Evolutionary conservation across 2,329 filamentous ascomycete species (phyloP).

Genomic region (Emergomyces africanus): DNA sequence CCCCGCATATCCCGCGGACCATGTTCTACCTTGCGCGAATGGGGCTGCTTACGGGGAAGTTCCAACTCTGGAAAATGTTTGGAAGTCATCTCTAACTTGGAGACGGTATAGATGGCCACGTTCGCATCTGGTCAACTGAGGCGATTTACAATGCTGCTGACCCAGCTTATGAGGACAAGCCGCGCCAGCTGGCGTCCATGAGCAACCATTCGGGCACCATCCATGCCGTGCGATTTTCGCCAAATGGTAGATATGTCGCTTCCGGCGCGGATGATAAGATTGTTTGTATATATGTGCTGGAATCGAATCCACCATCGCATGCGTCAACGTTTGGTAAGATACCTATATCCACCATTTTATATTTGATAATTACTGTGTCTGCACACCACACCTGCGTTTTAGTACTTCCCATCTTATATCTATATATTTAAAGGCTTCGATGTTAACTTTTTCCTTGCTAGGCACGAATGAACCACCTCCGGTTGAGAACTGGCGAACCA

Average conservation of each 20-base stretch:
- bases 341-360: too few relatives aligned
- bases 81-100: constrained; percentile 11
- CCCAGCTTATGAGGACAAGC: constrained; percentile 55
- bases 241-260: constrained; percentile 87
- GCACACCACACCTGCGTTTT: background rate
- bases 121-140: constrained; percentile 95
- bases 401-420: background rate
- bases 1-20: background rate
- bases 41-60: background rate
- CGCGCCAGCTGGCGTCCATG: constrained; percentile 92
- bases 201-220: constrained; percentile 98
- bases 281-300: constrained; percentile 90
- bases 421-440: background rate
- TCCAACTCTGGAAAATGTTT: background rate
- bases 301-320: constrained; percentile 65
- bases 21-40: background rate
- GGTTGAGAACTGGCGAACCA: constrained; percentile 96
- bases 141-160: constrained; percentile 74
- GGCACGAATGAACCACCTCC: constrained; percentile 80
- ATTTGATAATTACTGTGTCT: background rate
- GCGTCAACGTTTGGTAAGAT: constrained; percentile 63
- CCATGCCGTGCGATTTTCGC: constrained; percentile 91
- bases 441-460: constrained; percentile 19
- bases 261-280: constrained; percentile 98
- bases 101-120: constrained; percentile 64